Evolutionary conservation across 768 basidiomycete genomes (phyloP).

Genomic region (Auriscalpium vulgare): DNA sequence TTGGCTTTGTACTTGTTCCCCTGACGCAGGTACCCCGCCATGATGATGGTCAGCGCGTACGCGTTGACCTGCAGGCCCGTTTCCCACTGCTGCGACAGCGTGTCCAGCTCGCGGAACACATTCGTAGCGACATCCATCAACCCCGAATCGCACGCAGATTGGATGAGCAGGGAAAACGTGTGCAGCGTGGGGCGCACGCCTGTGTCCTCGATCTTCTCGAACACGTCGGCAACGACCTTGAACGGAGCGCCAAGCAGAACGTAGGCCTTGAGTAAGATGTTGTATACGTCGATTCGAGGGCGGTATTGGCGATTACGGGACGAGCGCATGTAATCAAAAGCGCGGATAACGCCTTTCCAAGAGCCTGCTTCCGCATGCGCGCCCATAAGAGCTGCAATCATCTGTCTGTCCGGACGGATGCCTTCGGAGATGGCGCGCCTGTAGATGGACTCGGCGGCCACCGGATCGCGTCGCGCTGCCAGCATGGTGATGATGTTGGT

Average conservation of each 20-base stretch:
- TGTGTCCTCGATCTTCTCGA: conserved; percentile 42
- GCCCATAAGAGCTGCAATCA: conserved; percentile 71
- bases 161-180: conserved; percentile 70
- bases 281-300: conserved; percentile 57
- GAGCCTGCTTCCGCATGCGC: conserved; percentile 76
- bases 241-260: conserved; percentile 77
- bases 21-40: conserved; percentile 59
- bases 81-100: conserved; percentile 28
- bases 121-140: conserved; percentile 54
- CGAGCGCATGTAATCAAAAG: conserved; percentile 54
- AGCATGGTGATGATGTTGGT: conserved; percentile 63
- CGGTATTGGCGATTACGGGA: conserved; percentile 27
- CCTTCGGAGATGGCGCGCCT: conserved; percentile 54
- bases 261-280: conserved; percentile 78
- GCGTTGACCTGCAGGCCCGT: conserved; percentile 38
- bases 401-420: conserved; percentile 50
- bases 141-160: conserved; percentile 72
- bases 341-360: conserved; percentile 66
- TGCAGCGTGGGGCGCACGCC: conserved; percentile 50
- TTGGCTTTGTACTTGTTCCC: conserved; percentile 49
- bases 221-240: conserved; percentile 49
- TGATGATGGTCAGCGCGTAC: conserved; percentile 66
- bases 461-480: conserved; percentile 50
- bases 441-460: conserved; percentile 61
- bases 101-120: conserved; percentile 64